A percentile compares a stretch with the other conserved stretches of the same genome.
Conservation (phyloP, 495 filamentous ascomycete species). For the Talaromyces thailandensis region DNA sequence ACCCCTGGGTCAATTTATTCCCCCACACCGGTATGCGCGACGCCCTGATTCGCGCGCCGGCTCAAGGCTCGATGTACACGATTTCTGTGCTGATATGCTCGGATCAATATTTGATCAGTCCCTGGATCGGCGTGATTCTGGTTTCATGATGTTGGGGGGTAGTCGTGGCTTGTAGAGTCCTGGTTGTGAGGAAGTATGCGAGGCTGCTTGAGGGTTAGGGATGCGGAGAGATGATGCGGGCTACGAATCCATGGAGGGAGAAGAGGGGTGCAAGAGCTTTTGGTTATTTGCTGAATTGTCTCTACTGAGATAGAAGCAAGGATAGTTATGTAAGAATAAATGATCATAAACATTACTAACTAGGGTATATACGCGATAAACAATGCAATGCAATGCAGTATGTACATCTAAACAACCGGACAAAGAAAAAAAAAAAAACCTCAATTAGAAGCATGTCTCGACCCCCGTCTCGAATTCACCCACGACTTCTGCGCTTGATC, state of each 20-base stretch:
- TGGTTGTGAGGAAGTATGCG: neutral
- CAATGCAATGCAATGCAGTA: neutral
- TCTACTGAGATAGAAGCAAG: too few relatives aligned
- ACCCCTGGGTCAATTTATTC: too few relatives aligned
- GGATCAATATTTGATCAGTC: neutral
- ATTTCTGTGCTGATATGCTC: neutral
- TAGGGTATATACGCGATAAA: slow-evolving; percentile 4
- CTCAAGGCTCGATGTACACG: neutral
- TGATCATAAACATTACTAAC: neutral
- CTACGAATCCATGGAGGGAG: neutral
- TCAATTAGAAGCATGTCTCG: neutral
- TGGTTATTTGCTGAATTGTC: neutral
- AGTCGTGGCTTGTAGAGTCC: neutral
- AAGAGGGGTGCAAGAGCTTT: neutral
- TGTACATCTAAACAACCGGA: neutral
- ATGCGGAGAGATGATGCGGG: neutral
- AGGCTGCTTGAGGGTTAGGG: neutral
- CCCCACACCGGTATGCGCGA: neutral
- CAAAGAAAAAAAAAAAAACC: neutral
- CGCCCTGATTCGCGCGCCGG: neutral
- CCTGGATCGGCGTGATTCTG: neutral
- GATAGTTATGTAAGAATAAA: neutral
- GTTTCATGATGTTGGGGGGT: neutral
- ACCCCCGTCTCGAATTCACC: neutral
- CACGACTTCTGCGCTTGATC: slow-evolving; percentile 2